Evolutionary conservation across 768 basidiomycete species (phyloP).

Genomic region (Ramaria rubella): DNA sequence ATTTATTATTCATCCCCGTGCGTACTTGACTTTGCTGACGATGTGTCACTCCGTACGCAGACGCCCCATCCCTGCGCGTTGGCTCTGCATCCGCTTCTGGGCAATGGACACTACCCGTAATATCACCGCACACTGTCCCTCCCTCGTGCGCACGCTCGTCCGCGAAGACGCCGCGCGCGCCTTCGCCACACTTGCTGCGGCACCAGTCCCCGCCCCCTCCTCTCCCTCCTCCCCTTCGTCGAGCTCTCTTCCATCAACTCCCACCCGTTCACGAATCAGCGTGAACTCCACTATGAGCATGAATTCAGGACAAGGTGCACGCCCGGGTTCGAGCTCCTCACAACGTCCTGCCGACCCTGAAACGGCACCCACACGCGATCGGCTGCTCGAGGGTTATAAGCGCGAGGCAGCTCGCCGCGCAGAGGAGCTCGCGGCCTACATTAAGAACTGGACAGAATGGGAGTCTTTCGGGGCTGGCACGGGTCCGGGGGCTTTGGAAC

Average conservation of each 20-base stretch:
- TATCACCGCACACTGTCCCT: constrained; percentile 2
- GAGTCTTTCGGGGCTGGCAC: too few relatives aligned
- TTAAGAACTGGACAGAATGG: neutral
- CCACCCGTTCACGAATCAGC: neutral
- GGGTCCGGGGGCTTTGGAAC: neutral
- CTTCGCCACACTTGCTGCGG: constrained; percentile 1
- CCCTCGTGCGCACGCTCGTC: neutral
- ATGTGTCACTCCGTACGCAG: neutral
- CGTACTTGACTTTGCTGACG: too few relatives aligned
- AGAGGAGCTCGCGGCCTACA: constrained; percentile 2
- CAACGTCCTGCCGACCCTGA: neutral
- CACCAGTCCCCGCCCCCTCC: neutral
- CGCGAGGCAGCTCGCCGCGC: constrained; percentile 2
- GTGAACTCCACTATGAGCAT: too few relatives aligned
- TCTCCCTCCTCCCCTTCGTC: neutral
- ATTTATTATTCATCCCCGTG: too few relatives aligned
- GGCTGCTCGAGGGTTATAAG: neutral
- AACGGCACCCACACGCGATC: neutral
- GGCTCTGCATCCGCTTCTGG: constrained; percentile 10
- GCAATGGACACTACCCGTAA: constrained; percentile 7
- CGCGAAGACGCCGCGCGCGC: neutral
- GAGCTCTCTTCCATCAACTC: neutral
- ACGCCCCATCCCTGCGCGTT: constrained; percentile 3
- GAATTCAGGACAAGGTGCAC: too few relatives aligned
- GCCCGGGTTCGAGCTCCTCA: neutral